These are phyloP conservation scores for Drechslera avenae DNA, from an alignment of 2,329 filamentous ascomycete genomes.

Conservation along the genomic window DNA sequence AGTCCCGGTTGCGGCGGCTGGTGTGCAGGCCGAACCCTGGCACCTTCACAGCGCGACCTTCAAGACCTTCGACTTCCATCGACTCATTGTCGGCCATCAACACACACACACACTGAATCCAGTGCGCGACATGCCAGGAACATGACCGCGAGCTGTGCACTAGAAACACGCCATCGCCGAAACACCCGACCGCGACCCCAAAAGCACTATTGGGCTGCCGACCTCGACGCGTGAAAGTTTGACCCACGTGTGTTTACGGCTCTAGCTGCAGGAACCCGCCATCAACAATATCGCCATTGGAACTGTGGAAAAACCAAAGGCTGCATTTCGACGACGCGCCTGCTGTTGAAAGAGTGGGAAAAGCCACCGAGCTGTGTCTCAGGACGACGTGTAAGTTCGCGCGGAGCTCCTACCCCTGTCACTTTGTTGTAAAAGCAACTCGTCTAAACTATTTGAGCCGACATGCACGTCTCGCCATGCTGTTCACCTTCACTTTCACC, in stretches of 20 bases:
- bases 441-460: constrained; percentile 2
- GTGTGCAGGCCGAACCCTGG: constrained; percentile 21
- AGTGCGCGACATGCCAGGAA: constrained; percentile 10
- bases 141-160: constrained; percentile 24
- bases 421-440: constrained; percentile 8
- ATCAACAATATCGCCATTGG: constrained; percentile 15
- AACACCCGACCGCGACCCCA: constrained; percentile 7
- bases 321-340: constrained; percentile 2
- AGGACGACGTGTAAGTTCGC: constrained; percentile 15
- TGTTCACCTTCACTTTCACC: constrained; percentile 10
- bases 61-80: constrained; percentile 25
- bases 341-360: not conserved
- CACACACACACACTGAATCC: constrained; percentile 13
- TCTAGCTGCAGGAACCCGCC: constrained; percentile 18
- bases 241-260: constrained; percentile 32
- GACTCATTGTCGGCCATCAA: constrained; percentile 19
- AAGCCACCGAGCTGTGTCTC: constrained; percentile 1
- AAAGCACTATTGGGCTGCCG: constrained; percentile 16
- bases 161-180: constrained; percentile 13
- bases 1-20: constrained; percentile 18
- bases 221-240: constrained; percentile 35
- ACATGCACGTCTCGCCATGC: constrained; percentile 4
- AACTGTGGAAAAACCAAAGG: constrained; percentile 16
- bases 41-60: constrained; percentile 23
- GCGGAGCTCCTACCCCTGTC: constrained; percentile 12